A percentile compares a stretch with the other conserved stretches of the same genome.
These are phyloP conservation scores for Fusarium pilosicola DNA, from an alignment of 2,329 filamentous ascomycete genomes.

Conservation along the genomic window DNA sequence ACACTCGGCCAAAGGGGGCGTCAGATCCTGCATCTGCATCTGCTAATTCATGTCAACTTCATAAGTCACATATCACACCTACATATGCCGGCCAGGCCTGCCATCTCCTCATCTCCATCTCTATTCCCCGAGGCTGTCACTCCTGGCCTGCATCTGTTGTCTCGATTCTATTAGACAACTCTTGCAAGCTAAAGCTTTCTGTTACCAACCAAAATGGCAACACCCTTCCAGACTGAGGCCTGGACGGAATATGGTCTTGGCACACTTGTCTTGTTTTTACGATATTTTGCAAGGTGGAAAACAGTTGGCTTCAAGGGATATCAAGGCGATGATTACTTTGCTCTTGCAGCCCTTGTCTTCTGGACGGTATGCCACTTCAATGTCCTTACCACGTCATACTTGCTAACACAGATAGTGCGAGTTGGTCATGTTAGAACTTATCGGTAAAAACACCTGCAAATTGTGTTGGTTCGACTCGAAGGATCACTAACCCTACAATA, in stretches of 20 bases:
- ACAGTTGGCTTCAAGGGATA: conserved; percentile 53
- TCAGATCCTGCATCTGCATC: neutral
- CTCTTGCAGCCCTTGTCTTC: conserved; percentile 49
- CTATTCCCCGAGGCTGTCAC: neutral
- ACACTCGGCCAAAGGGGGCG: conserved; percentile 6
- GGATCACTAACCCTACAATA: conserved; percentile 33
- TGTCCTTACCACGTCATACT: neutral
- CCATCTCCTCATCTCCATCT: neutral
- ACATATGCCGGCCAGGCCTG: neutral
- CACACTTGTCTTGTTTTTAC: conserved; percentile 49
- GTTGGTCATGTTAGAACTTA: conserved; percentile 48
- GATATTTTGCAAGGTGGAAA: conserved; percentile 52
- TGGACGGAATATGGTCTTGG: conserved; percentile 57
- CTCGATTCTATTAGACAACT: neutral
- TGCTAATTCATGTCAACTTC: neutral
- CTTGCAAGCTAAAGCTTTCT: neutral
- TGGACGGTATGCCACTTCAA: conserved; percentile 48
- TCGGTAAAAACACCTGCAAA: conserved; percentile 39
- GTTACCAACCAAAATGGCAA: conserved; percentile 41
- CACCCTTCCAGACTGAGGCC: conserved; percentile 55
- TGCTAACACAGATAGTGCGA: conserved; percentile 34
- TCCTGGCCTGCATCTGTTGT: neutral
- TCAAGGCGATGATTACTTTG: conserved; percentile 57
- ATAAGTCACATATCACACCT: neutral
- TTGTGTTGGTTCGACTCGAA: neutral